Evolutionary conservation across 2,329 filamentous ascomycete genomes (phyloP).

Genomic region (Exophiala viscosa): DNA sequence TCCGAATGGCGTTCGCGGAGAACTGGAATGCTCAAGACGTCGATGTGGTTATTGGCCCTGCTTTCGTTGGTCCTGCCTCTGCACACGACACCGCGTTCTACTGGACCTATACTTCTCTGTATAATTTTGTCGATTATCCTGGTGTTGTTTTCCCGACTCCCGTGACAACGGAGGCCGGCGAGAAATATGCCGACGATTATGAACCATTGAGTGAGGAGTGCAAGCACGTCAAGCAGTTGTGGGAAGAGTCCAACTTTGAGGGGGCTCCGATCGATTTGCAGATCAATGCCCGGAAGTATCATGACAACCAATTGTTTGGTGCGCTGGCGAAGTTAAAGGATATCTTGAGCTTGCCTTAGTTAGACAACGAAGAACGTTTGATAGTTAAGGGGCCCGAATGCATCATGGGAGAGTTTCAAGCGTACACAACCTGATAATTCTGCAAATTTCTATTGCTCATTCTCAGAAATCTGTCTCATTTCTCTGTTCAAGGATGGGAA

Average conservation of each 20-base stretch:
- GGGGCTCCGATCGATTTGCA: conserved; percentile 53
- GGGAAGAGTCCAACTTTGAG: conserved; percentile 47
- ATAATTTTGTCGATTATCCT: conserved; percentile 60
- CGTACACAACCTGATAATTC: too few relatives aligned
- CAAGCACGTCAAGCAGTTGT: conserved; percentile 41
- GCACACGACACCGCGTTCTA: conserved; percentile 52
- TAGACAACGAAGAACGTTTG: too few relatives aligned
- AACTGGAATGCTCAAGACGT: conserved; percentile 34
- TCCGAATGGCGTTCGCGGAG: conserved; percentile 12
- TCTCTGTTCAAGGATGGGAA: too few relatives aligned
- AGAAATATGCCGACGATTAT: conserved; percentile 31
- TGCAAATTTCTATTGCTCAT: too few relatives aligned
- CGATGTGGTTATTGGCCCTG: conserved; percentile 59
- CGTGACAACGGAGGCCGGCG: conserved; percentile 33
- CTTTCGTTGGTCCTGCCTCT: conserved; percentile 54
- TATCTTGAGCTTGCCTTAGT: conserved; percentile 21
- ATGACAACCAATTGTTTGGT: conserved; percentile 49
- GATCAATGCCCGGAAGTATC: conserved; percentile 50
- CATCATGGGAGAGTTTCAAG: too few relatives aligned
- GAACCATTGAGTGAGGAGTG: conserved; percentile 36
- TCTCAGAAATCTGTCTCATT: too few relatives aligned
- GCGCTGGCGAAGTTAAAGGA: conserved; percentile 18
- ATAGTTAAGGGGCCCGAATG: too few relatives aligned
- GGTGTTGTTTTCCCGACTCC: conserved; percentile 52
- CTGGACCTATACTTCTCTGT: conserved; percentile 62